Base-by-base conservation (phyloP, 176 grass and related monocot species). In the Melocanna baccifera region DNA sequence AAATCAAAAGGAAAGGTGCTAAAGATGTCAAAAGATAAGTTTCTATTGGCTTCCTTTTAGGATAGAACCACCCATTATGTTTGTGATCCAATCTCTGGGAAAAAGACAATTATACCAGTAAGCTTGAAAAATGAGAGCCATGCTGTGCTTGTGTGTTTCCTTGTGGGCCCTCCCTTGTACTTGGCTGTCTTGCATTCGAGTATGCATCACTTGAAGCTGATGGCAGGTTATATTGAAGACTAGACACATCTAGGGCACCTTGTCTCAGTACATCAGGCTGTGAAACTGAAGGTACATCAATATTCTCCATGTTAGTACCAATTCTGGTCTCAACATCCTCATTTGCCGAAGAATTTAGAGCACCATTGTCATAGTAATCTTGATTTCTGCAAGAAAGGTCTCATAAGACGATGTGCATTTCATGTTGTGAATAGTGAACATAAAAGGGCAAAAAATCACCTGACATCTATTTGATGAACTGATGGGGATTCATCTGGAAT, bases 221-320 rank as follows among this genome's bases (percentile, higher is more conserved):
- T 46, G 96, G 88, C 29, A 95, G 68, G 36, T 91, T 87, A 83
- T 98, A 94, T 67, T 98, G 91, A 83, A 98, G 86, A 82, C 80
- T 86, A 74, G 89, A 65, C 61, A 90, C 80, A 66, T 93, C 91
- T 68, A 88, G 47, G 67, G 88, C 48, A 64, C 88, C 89, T 69
- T 87, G 92, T 80, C 86, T 92, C 81, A 94, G 56, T 43, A 89
- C 84, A 72, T 94, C 96, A 87, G 96, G 62, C 69, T 95, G 83
- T 59, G 91, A 90, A 85, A 87, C 86, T 69, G 93, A 90, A 58
- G 93, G 91, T 34, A 48, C 89, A 26, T 95, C 89, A 69, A 87
- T 79, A 86, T 88, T 89, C 37, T 92, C 96, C 16, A 89, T 76
- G 76, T 67, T 83, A 45, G 80, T 78, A 47, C 59, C 83, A 82